phyloP scores from a whole-genome alignment of 1,284 basidiomycete species.

The Earliella scabrosa region DNA sequence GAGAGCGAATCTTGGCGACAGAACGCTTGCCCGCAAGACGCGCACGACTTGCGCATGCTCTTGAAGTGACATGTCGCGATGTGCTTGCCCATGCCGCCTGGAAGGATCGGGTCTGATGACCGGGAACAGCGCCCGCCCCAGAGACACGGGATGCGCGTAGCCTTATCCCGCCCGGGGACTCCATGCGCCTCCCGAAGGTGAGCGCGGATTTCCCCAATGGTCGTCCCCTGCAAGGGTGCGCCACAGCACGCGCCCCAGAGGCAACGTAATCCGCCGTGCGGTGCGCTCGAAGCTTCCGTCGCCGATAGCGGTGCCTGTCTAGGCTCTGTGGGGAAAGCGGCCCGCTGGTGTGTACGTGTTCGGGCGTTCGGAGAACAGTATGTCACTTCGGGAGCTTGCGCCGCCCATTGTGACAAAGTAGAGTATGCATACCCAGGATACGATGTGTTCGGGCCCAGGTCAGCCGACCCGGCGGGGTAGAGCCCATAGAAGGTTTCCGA shows the following conservation, averaged over 20 bases:
- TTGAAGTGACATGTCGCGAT: constrained; percentile 21
- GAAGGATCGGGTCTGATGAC: not conserved
- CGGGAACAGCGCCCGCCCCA: constrained; percentile 6
- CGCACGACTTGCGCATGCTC: constrained; percentile 11
- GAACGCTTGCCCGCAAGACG: constrained; percentile 11
- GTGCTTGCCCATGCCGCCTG: constrained; percentile 21
- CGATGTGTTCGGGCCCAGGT: too few relatives aligned
- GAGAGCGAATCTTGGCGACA: constrained; percentile 17
- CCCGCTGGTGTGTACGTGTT: too few relatives aligned
- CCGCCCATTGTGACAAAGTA: too few relatives aligned
- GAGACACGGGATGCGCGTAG: constrained; percentile 1
- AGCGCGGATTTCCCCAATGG: constrained; percentile 1
- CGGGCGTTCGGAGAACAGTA: too few relatives aligned
- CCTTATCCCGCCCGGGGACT: not conserved
- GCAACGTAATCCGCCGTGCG: not conserved
- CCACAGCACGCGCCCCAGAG: not conserved
- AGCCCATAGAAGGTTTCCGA: too few relatives aligned
- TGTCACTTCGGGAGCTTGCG: too few relatives aligned
- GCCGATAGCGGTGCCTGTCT: too few relatives aligned
- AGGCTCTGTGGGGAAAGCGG: too few relatives aligned
- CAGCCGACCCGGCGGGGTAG: too few relatives aligned
- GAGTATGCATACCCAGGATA: too few relatives aligned
- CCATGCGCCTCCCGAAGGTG: constrained; percentile 7
- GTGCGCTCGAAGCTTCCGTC: not conserved
- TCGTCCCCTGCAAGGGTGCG: not conserved